phyloP scores from a whole-genome alignment of 768 basidiomycete genomes.

The Rhizopogon vesiculosus region DNA sequence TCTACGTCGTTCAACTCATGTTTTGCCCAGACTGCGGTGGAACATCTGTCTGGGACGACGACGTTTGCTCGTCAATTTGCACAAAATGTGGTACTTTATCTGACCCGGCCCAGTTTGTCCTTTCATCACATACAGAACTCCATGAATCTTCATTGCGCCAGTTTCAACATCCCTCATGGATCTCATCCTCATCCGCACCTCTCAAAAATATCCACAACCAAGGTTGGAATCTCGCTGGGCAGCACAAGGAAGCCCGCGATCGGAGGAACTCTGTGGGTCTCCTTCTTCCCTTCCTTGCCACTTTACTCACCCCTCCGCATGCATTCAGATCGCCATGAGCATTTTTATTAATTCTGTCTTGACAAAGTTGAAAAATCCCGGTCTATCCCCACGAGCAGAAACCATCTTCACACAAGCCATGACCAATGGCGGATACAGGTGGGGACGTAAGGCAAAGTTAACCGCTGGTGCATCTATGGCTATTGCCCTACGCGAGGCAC shows the following conservation, averaged over 20 bases:
- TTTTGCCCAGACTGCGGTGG: constrained; percentile 53
- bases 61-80: constrained; percentile 60
- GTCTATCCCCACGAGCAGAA: constrained; percentile 60
- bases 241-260: constrained; percentile 61
- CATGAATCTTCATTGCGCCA: constrained; percentile 28
- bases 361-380: constrained; percentile 52
- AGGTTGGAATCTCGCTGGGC: constrained; percentile 60
- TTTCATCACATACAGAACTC: constrained; percentile 43
- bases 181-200: constrained; percentile 28
- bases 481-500: constrained; percentile 67
- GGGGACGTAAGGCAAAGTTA: constrained; percentile 71
- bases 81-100: constrained; percentile 66
- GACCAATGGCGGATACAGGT: constrained; percentile 52
- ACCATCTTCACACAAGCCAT: constrained; percentile 68
- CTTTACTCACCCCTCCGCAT: constrained; percentile 8
- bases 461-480: constrained; percentile 66
- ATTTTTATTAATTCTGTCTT: constrained; percentile 60
- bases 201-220: constrained; percentile 45
- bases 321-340: constrained; percentile 53
- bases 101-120: constrained; percentile 57
- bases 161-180: constrained; percentile 27
- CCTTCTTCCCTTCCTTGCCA: constrained; percentile 5
- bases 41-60: constrained; percentile 49
- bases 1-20: constrained; percentile 8
- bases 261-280: constrained; percentile 56